These are phyloP conservation scores for Lotus japonicus DNA, from an alignment of 306 rosid genomes.

Conservation along the genomic window DNA sequence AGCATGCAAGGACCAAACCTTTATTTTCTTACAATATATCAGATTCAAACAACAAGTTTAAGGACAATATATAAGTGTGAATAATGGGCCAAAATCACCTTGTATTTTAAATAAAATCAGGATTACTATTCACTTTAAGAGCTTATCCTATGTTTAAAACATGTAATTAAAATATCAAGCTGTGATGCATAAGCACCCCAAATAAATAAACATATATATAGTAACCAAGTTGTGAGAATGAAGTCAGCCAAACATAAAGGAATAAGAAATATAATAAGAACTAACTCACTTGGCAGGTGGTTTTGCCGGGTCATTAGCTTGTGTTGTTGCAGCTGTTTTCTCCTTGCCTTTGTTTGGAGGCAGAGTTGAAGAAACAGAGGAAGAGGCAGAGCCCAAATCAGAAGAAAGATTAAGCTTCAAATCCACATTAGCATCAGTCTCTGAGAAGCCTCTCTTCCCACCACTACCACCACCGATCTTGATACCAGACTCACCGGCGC, in stretches of 20 bases:
- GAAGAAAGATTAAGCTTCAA: slow-evolving; percentile 86
- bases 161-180: not conserved
- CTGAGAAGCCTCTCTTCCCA: slow-evolving; percentile 62
- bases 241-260: not conserved
- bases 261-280: not conserved
- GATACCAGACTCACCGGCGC: slow-evolving; percentile 10
- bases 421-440: slow-evolving; percentile 40
- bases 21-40: too few relatives aligned
- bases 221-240: not conserved
- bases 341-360: not conserved
- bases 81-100: too few relatives aligned
- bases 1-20: too few relatives aligned
- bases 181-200: not conserved
- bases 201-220: not conserved
- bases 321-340: slow-evolving; percentile 14
- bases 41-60: too few relatives aligned
- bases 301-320: slow-evolving; percentile 35
- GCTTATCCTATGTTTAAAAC: not conserved
- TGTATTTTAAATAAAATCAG: too few relatives aligned
- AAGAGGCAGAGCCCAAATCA: not conserved
- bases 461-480: slow-evolving; percentile 10
- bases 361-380: slow-evolving; percentile 8
- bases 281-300: slow-evolving; percentile 66
- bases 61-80: too few relatives aligned
- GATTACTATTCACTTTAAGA: too few relatives aligned